Conservation (phyloP, 2,329 filamentous ascomycete genomes). For the Xylaria sp. region DNA sequence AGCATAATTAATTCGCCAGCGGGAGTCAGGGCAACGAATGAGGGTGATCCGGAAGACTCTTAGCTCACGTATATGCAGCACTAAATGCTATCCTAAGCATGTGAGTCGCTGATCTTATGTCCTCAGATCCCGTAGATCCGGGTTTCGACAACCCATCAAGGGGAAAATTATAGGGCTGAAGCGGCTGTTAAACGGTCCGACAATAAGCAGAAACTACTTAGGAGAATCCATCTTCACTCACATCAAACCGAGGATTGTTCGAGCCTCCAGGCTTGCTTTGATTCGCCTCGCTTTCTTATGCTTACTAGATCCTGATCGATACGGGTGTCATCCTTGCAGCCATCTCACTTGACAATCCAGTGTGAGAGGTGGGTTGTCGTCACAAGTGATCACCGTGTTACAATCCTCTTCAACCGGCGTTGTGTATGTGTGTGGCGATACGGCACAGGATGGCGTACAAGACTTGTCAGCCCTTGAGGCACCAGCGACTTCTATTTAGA, state of each 20-base stretch:
- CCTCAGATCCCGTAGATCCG: not conserved
- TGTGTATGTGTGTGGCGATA: not conserved
- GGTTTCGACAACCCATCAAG: not conserved
- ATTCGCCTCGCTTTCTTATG: not conserved
- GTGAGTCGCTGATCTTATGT: conserved; percentile 12
- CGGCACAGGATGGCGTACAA: conserved; percentile 4
- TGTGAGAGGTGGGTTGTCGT: conserved; percentile 4
- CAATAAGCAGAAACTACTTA: not conserved
- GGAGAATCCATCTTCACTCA: conserved; percentile 4
- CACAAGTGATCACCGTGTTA: not conserved
- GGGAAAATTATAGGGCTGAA: not conserved
- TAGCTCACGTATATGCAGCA: not conserved
- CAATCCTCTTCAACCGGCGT: not conserved
- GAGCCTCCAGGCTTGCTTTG: not conserved
- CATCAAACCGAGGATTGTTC: not conserved
- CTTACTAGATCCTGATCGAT: conserved; percentile 11
- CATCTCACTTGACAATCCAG: conserved; percentile 7
- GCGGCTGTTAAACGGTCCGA: not conserved
- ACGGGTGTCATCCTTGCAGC: conserved; percentile 8
- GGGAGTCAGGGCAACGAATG: conserved; percentile 17
- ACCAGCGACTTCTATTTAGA: not conserved
- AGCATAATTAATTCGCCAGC: not conserved
- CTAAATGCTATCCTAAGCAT: not conserved
- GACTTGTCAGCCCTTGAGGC: not conserved
- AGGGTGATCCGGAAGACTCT: not conserved